These are phyloP conservation scores for Cicer arietinum DNA, from an alignment of 306 rosid genomes.

Conservation along the genomic window DNA sequence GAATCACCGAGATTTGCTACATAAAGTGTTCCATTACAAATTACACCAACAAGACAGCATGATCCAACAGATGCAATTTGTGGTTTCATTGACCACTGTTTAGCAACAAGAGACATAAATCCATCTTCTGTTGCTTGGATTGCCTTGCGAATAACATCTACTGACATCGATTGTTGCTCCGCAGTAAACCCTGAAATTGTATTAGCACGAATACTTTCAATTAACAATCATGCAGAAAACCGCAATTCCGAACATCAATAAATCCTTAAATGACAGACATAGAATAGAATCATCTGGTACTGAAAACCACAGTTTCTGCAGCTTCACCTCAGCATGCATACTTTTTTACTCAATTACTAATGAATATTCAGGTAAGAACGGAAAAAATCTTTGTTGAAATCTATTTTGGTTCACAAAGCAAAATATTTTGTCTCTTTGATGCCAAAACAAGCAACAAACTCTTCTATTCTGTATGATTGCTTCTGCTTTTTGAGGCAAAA, in stretches of 20 bases:
- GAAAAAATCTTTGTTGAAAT: slow-evolving; percentile 1
- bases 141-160: slow-evolving; percentile 86
- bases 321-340: slow-evolving; percentile 8
- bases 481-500: no score
- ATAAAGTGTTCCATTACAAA: slow-evolving; percentile 73
- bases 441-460: slow-evolving; percentile 10
- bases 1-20: slow-evolving; percentile 91
- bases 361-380: background rate
- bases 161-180: slow-evolving; percentile 82
- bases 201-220: slow-evolving; percentile 17
- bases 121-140: slow-evolving; percentile 93
- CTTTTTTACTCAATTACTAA: slow-evolving; percentile 11
- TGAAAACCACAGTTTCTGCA: slow-evolving; percentile 12
- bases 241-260: slow-evolving; percentile 2
- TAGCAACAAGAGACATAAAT: slow-evolving; percentile 70
- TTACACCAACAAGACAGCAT: slow-evolving; percentile 86
- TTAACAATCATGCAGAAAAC: slow-evolving; percentile 1
- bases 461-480: background rate
- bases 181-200: slow-evolving; percentile 69
- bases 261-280: background rate
- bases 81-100: slow-evolving; percentile 71
- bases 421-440: slow-evolving; percentile 3
- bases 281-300: slow-evolving; percentile 4
- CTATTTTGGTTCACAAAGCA: background rate
- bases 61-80: slow-evolving; percentile 96